These are phyloP conservation scores for Agrostemma githago DNA, from an alignment of 148 eudicot genomes.

Conservation along the genomic window DNA sequence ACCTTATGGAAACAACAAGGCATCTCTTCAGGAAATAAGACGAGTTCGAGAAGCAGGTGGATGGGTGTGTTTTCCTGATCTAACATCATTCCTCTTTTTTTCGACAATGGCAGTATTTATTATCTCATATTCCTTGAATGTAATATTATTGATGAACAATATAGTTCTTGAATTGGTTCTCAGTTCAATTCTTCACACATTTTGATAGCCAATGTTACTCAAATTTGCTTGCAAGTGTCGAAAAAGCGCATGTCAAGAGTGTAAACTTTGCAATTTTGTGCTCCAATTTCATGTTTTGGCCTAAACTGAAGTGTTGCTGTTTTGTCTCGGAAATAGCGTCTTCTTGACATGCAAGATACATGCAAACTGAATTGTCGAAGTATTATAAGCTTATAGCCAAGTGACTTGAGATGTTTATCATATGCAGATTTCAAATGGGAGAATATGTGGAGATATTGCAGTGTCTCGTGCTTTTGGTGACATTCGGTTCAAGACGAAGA, in stretches of 20 bases:
- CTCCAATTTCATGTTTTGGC: too few relatives aligned
- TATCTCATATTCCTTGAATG: neutral
- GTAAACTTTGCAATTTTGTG: too few relatives aligned
- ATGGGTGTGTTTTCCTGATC: constrained; percentile 81
- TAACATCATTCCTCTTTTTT: constrained; percentile 3
- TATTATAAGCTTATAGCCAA: too few relatives aligned
- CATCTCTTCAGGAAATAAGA: constrained; percentile 74
- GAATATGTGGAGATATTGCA: constrained; percentile 97
- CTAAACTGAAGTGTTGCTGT: too few relatives aligned
- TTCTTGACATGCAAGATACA: too few relatives aligned
- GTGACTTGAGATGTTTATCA: constrained; percentile 1
- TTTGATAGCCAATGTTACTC: neutral
- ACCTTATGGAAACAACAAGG: constrained; percentile 78
- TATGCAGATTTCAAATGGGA: constrained; percentile 74
- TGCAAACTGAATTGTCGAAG: too few relatives aligned
- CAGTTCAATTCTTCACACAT: neutral
- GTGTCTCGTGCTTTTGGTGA: constrained; percentile 98
- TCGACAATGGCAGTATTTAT: neutral
- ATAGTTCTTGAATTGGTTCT: neutral
- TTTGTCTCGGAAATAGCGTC: too few relatives aligned
- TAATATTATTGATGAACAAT: neutral
- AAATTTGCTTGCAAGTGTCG: too few relatives aligned
- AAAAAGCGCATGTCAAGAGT: too few relatives aligned
- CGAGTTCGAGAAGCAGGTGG: constrained; percentile 97
- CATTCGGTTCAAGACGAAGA: constrained; percentile 91